These are phyloP conservation scores for Leishmania turanica DNA, from an alignment of 208 protist species.

Conservation along the genomic window DNA sequence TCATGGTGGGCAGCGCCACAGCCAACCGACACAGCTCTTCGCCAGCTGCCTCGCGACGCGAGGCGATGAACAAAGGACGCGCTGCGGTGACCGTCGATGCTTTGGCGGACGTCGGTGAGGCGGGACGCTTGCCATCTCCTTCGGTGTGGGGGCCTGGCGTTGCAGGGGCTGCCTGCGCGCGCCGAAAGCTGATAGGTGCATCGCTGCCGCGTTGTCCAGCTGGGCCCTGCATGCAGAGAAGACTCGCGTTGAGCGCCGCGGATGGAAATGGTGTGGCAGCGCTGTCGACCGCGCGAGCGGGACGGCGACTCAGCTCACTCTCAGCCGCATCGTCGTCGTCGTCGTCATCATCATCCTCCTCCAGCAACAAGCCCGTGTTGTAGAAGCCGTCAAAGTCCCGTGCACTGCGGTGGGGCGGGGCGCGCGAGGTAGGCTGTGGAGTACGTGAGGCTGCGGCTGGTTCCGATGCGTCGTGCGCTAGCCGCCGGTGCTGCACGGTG, in stretches of 20 bases:
- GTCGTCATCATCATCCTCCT: constrained; percentile 8
- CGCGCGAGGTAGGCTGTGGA: neutral
- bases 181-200: neutral
- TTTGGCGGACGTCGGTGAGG: neutral
- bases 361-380: constrained; percentile 21
- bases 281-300: neutral
- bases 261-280: neutral
- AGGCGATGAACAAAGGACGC: neutral
- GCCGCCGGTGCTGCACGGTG: neutral
- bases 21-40: constrained; percentile 5
- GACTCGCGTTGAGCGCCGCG: neutral
- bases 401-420: neutral
- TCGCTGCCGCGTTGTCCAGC: neutral
- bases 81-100: neutral
- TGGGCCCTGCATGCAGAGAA: neutral
- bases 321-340: constrained; percentile 9
- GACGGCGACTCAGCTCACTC: neutral
- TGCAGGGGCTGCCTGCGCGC: neutral
- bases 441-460: neutral
- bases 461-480: too few relatives aligned
- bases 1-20: constrained; percentile 17
- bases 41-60: neutral
- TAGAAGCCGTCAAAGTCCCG: constrained; percentile 27
- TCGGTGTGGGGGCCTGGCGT: neutral
- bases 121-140: neutral